Evolutionary conservation across 2,329 filamentous ascomycete species (phyloP), one percentile per base, ranked within the genome.

Genomic region (Pseudocercospora crystallina): DNA sequence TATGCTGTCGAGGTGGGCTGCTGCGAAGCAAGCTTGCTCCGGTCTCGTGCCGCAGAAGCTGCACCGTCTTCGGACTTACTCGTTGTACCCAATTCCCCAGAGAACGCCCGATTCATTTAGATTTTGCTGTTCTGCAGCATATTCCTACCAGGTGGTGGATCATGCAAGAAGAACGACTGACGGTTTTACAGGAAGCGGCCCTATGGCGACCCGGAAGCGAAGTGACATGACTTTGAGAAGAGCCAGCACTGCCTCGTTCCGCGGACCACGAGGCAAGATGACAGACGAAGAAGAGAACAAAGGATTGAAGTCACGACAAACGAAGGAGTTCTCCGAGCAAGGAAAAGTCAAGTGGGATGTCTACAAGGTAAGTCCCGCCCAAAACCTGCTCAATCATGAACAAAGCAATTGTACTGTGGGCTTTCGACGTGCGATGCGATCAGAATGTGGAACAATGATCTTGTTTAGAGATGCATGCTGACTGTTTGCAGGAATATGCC

Each of bases 291-390:
- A 92, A 71, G 84, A 89, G 45, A 62, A 58, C 47, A 68, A 68
- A 47, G 59, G 59, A 34, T 37, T 86, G 64, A 92, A 89, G 73
- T 90, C 87, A 38, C 89, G 85, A 66, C 91, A 96, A 71, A 80
- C 79, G 49, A 95, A 96, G 72, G 94, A 99, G 70, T 86, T 87
- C 60, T 81, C 83, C 2, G 90, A 99, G 70, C 90, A 99, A 73
- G 94, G 94, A 65, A 96, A 97, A 69, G 94, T 99, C 61, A 97
- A 96, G 71, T 97, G 94, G 91, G 81, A 85, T 58, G 92, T 99
- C 26, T 99, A 99, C 67, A 77, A 79, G 41, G 43, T 45, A 45
- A n/a, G 43, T 4, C 12, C 5, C 12, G 9, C 33, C 12, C 12
- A 9, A 35, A 43, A 10, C 20, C 20, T 26, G 7, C 20, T 26